Base-by-base conservation (phyloP, 306 rosid species). In the Sphenostylis stenocarpa region DNA sequence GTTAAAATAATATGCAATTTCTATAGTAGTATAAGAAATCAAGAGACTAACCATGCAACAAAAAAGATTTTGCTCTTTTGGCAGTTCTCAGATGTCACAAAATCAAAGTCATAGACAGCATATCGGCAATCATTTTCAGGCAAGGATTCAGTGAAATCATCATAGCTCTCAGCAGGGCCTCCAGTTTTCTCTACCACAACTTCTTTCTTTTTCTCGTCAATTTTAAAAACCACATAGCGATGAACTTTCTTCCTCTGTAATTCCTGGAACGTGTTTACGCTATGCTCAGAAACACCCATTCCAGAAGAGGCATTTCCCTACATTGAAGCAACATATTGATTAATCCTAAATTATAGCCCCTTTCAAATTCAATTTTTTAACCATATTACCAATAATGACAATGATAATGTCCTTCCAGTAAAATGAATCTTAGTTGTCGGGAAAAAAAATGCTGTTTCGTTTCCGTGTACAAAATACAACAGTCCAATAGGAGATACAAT, bases 101-200 rank as follows among this genome's bases (percentile, higher is more conserved):
- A 90, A 82, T 89, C 94, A 60, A 84, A 90, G 87, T 89, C 94
- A 67, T 67, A 89, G 71, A 93, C 83, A 13, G 96, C 98, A 69
- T 81, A 93, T 71, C 98, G 86, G 48, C 95, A 91, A 82, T 93
- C 98, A 78, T 75, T 91, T 76, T 89, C 96, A 24, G 93, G 93
- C 83, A 93, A 85, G 20, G 98, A 85, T 68, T 91, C 89, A 67
- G 89, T 76, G 70, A 89, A 93, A 72, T 89, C 96, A 75, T 89
- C 93, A 34, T 87, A 93, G 85, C 86, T 86, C 84, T 89, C 98
- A 75, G 93, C 89, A 24, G 89, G 91, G 65, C 93, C 80, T 6
- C 96, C 97, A 1, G 92, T 93, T 77, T 90, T 93, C 76, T 93
- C 97, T 3, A 86, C 91, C 82, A 93, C 88, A 24, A 89, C 96